These are phyloP conservation scores for Puccinia triticina DNA, from an alignment of 1,284 basidiomycete genomes.

Conservation along the genomic window DNA sequence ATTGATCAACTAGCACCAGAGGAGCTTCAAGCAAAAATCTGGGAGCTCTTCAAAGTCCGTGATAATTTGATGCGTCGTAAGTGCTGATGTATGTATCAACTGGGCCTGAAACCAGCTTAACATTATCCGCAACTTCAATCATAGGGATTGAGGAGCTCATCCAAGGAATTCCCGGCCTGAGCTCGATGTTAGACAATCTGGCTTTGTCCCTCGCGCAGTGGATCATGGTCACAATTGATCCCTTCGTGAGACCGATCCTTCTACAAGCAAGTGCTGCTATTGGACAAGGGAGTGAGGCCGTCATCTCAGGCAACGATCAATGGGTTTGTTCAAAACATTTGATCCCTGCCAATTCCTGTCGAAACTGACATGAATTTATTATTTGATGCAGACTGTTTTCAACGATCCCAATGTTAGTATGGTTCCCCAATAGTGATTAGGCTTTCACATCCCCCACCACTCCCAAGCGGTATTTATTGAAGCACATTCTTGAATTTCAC, in stretches of 20 bases:
- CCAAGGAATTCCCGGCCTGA: conserved; percentile 42
- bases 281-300: conserved; percentile 43
- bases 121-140: background rate
- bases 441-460: background rate
- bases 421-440: background rate
- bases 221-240: conserved; percentile 49
- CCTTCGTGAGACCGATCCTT: conserved; percentile 43
- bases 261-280: conserved; percentile 47
- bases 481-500: background rate
- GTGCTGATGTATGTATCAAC: background rate
- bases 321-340: conserved; percentile 24
- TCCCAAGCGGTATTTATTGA: background rate
- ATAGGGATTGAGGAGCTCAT: conserved; percentile 47
- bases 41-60: conserved; percentile 83
- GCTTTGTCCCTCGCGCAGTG: conserved; percentile 44
- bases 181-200: conserved; percentile 36
- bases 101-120: background rate
- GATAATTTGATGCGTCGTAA: conserved; percentile 66
- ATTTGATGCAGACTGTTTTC: conserved; percentile 32
- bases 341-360: background rate
- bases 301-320: conserved; percentile 47
- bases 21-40: conserved; percentile 78
- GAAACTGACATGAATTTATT: background rate
- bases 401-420: conserved; percentile 42
- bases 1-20: conserved; percentile 81